These are phyloP conservation scores for Fusarium newnesense DNA, from an alignment of 2,329 filamentous ascomycete species.

Conservation along the genomic window DNA sequence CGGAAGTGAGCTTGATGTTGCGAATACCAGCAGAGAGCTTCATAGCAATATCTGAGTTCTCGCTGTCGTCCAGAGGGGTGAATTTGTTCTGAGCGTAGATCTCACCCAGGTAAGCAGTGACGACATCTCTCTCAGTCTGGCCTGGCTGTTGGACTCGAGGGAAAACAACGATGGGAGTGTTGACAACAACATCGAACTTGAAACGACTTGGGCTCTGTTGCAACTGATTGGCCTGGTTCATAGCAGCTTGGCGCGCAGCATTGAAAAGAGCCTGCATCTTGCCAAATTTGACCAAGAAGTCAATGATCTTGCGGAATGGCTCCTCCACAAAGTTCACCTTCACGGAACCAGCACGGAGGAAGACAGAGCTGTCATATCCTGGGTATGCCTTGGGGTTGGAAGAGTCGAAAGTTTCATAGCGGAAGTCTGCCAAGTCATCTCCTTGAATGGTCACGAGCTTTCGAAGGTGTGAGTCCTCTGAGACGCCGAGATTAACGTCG, in stretches of 20 bases:
- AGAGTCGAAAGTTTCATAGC: slow-evolving; percentile 93
- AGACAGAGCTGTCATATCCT: slow-evolving; percentile 93
- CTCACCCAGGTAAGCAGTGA: slow-evolving; percentile 95
- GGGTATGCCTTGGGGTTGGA: slow-evolving; percentile 78
- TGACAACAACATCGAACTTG: slow-evolving; percentile 92
- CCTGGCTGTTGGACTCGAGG: slow-evolving; percentile 80
- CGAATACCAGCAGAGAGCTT: slow-evolving; percentile 91
- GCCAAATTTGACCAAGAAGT: slow-evolving; percentile 97
- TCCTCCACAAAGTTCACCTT: slow-evolving; percentile 98
- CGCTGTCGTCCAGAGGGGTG: slow-evolving; percentile 80
- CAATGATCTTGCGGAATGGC: slow-evolving; percentile 97
- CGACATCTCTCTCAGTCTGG: slow-evolving; percentile 77
- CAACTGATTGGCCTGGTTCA: slow-evolving; percentile 91
- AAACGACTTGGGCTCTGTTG: slow-evolving; percentile 91
- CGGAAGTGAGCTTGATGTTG: slow-evolving; percentile 90
- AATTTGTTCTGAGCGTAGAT: slow-evolving; percentile 98
- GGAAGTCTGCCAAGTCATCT: slow-evolving; percentile 94
- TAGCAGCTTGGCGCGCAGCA: slow-evolving; percentile 91
- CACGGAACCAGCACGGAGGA: slow-evolving; percentile 89
- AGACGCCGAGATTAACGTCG: slow-evolving; percentile 91
- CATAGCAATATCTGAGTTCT: slow-evolving; percentile 81
- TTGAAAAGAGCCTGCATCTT: slow-evolving; percentile 99
- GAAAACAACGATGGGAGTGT: slow-evolving; percentile 96
- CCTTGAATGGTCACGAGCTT: slow-evolving; percentile 95
- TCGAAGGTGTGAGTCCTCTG: slow-evolving; percentile 81